Percentiles rank a stretch among this genome's conserved stretches.
These are phyloP conservation scores for Hortiboletus campestris DNA, from an alignment of 768 basidiomycete species.

Conservation along the genomic window DNA sequence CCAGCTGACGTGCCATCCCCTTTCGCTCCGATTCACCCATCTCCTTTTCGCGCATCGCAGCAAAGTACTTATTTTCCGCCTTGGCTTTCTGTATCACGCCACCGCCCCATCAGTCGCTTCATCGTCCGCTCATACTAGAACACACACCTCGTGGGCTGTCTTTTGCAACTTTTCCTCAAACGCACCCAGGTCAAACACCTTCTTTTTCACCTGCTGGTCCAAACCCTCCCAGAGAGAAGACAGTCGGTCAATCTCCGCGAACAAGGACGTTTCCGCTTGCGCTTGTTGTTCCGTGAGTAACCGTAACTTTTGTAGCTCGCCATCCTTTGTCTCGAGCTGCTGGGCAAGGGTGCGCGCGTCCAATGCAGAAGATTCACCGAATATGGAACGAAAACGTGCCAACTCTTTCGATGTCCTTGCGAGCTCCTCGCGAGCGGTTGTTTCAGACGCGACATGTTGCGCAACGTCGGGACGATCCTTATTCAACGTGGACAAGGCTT, in stretches of 20 bases:
- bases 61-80: conserved; percentile 91
- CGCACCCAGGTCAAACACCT: conserved; percentile 75
- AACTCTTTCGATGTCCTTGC: conserved; percentile 47
- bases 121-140: background rate
- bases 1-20: conserved; percentile 50
- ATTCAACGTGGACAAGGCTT: conserved; percentile 45
- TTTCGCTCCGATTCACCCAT: conserved; percentile 76
- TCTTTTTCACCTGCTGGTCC: conserved; percentile 77
- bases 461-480: conserved; percentile 53
- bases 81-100: conserved; percentile 74
- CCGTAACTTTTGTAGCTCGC: conserved; percentile 60
- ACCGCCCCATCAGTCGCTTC: background rate
- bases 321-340: conserved; percentile 63
- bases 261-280: conserved; percentile 74
- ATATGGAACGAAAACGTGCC: conserved; percentile 58
- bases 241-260: conserved; percentile 80
- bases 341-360: conserved; percentile 53
- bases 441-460: conserved; percentile 48
- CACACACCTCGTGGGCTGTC: conserved; percentile 63
- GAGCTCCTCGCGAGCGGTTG: conserved; percentile 49
- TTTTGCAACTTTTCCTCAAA: conserved; percentile 74
- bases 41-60: conserved; percentile 87
- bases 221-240: conserved; percentile 85
- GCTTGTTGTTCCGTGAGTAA: conserved; percentile 60
- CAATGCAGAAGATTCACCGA: conserved; percentile 53